phyloP scores from a whole-genome alignment of 1,139 yeast genomes.

The Debaryomyces robertsiae region DNA sequence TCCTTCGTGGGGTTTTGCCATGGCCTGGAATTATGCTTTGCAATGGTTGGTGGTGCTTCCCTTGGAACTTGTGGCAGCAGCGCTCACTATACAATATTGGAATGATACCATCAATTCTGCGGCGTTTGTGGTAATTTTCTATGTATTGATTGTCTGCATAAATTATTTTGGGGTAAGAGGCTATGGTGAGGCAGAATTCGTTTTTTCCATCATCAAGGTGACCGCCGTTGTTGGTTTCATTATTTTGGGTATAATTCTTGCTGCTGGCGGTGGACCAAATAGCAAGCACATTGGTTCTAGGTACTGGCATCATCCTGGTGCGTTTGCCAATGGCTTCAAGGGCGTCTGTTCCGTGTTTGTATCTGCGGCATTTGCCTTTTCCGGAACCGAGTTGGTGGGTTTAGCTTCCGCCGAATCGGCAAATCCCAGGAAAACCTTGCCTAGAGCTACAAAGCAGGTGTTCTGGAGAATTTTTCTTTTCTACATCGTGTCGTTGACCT shows the following conservation, averaged over 20 bases:
- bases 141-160: constrained; percentile 54
- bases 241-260: constrained; percentile 68
- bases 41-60: constrained; percentile 76
- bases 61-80: constrained; percentile 72
- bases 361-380: constrained; percentile 50
- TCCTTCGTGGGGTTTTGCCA: constrained; percentile 77
- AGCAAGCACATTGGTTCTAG: constrained; percentile 56
- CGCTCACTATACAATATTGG: constrained; percentile 74
- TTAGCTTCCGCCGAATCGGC: constrained; percentile 45
- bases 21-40: constrained; percentile 73
- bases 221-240: constrained; percentile 67
- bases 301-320: constrained; percentile 65
- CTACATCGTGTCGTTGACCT: constrained; percentile 46
- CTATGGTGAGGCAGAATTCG: constrained; percentile 72
- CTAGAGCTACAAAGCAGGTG: constrained; percentile 49
- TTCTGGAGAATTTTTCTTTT: constrained; percentile 50
- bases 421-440: constrained; percentile 45
- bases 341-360: constrained; percentile 53
- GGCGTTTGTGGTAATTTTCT: constrained; percentile 72
- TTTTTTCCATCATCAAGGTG: constrained; percentile 61
- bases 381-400: constrained; percentile 52
- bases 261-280: constrained; percentile 63
- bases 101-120: constrained; percentile 55
- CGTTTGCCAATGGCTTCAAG: constrained; percentile 65
- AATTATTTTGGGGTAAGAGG: constrained; percentile 69